Percentiles rank a stretch among this genome's conserved stretches.
phyloP scores from a whole-genome alignment of 345 rosid species.

The Brassica nigra region DNA sequence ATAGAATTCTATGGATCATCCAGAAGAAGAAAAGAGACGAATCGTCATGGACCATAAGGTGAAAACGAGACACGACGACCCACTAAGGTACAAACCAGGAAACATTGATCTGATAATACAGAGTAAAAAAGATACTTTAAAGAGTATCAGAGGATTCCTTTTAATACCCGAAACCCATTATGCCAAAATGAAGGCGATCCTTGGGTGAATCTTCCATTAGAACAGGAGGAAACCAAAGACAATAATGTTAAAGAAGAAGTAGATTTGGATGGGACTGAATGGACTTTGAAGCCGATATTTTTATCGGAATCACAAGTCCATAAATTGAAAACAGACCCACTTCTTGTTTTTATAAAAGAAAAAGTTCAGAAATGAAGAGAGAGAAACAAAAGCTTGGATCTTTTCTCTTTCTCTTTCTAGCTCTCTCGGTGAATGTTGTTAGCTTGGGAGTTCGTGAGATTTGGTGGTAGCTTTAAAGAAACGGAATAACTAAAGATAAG shows the following conservation, averaged over 20 bases:
- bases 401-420: neutral
- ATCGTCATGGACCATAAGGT: too few relatives aligned
- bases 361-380: too few relatives aligned
- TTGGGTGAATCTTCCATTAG: neutral
- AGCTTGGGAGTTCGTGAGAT: slow-evolving; percentile 35
- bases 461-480: slow-evolving; percentile 20
- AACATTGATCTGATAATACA: slow-evolving; percentile 13
- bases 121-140: neutral
- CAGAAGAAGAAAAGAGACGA: too few relatives aligned
- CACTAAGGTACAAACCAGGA: neutral
- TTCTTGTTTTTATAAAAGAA: too few relatives aligned
- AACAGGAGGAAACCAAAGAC: neutral
- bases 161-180: neutral
- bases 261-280: too few relatives aligned
- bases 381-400: too few relatives aligned
- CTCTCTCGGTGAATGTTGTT: slow-evolving; percentile 31
- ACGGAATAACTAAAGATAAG: slow-evolving; percentile 20
- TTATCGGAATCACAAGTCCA: too few relatives aligned
- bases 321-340: too few relatives aligned
- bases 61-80: too few relatives aligned
- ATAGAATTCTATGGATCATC: neutral
- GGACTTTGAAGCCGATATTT: too few relatives aligned
- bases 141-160: neutral
- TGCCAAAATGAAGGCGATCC: neutral
- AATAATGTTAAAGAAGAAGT: too few relatives aligned